These are phyloP conservation scores for Solanum aculeatissimum DNA, from an alignment of 305 asterid species.

Conservation along the genomic window DNA sequence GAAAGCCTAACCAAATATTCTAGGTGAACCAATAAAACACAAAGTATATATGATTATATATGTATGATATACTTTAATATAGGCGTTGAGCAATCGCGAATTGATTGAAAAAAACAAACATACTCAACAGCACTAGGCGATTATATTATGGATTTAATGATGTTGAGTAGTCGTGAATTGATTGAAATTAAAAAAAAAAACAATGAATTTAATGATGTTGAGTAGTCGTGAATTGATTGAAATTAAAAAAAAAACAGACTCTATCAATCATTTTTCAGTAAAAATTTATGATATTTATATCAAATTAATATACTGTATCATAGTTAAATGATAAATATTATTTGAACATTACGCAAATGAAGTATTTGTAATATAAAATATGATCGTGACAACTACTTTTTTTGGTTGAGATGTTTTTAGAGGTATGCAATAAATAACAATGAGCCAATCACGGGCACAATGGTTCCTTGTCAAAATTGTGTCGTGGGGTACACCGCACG, in stretches of 20 bases:
- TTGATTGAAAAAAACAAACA: background rate
- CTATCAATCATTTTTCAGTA: background rate
- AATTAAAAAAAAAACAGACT: background rate
- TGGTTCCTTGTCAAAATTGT: background rate
- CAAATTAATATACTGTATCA: background rate
- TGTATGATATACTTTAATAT: no score
- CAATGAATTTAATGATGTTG: background rate
- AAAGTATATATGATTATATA: background rate
- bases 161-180: background rate
- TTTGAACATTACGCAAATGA: no score
- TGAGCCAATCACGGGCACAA: background rate
- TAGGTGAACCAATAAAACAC: conserved; percentile 10
- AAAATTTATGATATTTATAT: background rate
- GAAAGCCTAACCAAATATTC: conserved; percentile 7
- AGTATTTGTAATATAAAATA: background rate
- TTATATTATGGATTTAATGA: no score
- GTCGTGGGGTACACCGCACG: background rate
- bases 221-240: background rate
- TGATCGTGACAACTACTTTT: background rate
- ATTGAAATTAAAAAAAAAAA: background rate
- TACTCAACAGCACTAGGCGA: no score
- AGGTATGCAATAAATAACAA: background rate
- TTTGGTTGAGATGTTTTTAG: background rate
- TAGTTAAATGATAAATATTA: background rate
- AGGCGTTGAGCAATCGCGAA: background rate